Conservation (phyloP, 2,329 filamentous ascomycete species). For the Paradendryphiella salina region DNA sequence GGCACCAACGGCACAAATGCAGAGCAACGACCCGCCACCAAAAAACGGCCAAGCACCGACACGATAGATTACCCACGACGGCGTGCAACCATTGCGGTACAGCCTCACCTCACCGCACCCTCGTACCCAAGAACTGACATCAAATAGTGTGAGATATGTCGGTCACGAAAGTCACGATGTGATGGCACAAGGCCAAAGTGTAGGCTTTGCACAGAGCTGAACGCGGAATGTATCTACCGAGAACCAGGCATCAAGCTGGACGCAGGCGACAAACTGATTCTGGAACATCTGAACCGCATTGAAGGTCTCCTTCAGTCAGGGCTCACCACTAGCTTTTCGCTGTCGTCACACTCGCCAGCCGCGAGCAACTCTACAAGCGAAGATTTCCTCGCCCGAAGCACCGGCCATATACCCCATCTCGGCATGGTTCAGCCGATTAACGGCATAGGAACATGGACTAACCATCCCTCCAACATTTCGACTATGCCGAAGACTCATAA, state of each 20-base stretch:
- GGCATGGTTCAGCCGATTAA: constrained; percentile 49
- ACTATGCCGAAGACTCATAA: constrained; percentile 86
- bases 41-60: constrained; percentile 48
- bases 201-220: constrained; percentile 79
- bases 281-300: constrained; percentile 76
- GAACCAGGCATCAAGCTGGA: constrained; percentile 87
- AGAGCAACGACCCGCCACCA: constrained; percentile 37
- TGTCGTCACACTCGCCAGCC: constrained; percentile 60
- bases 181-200: constrained; percentile 81
- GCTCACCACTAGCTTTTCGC: constrained; percentile 59
- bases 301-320: constrained; percentile 76
- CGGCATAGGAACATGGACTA: constrained; percentile 73
- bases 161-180: constrained; percentile 77
- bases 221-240: constrained; percentile 80
- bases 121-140: constrained; percentile 26
- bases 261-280: constrained; percentile 81
- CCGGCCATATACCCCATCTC: constrained; percentile 42
- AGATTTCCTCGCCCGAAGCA: constrained; percentile 47
- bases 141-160: constrained; percentile 76
- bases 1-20: constrained; percentile 24
- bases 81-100: constrained; percentile 49
- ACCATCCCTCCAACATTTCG: constrained; percentile 68
- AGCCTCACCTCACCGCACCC: background rate
- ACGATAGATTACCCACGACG: constrained; percentile 50
- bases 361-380: constrained; percentile 52